These are phyloP conservation scores for Rosa lucieae DNA, from an alignment of 306 rosid genomes.

Conservation along the genomic window DNA sequence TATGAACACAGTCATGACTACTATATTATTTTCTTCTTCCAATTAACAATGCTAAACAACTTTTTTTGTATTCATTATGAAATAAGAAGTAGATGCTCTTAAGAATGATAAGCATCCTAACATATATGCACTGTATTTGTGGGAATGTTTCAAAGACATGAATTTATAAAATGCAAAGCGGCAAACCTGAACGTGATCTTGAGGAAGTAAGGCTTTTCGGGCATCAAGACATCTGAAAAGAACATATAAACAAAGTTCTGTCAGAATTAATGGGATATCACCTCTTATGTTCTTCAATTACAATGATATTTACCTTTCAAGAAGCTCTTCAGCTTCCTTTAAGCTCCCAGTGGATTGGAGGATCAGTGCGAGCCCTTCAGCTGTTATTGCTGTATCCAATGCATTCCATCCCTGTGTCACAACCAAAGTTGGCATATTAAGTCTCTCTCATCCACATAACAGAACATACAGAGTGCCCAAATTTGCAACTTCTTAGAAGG, in stretches of 20 bases:
- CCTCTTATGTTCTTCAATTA: neutral
- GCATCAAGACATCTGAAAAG: slow-evolving; percentile 65
- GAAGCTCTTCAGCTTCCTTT: slow-evolving; percentile 75
- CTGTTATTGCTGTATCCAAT: slow-evolving; percentile 67
- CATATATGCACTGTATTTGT: neutral
- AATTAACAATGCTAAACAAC: neutral
- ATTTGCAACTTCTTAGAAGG: neutral
- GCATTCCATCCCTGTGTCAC: slow-evolving; percentile 73
- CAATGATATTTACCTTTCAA: slow-evolving; percentile 59
- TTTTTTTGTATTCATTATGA: neutral
- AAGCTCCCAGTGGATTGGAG: slow-evolving; percentile 52
- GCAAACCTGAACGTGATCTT: slow-evolving; percentile 72
- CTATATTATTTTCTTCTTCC: too few relatives aligned
- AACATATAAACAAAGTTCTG: neutral
- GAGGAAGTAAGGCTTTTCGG: slow-evolving; percentile 62
- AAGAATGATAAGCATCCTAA: neutral
- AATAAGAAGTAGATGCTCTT: neutral
- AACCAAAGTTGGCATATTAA: too few relatives aligned
- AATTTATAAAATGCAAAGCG: neutral
- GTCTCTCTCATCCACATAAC: neutral
- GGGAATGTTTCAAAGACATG: slow-evolving; percentile 3
- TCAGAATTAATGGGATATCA: neutral
- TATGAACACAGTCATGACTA: neutral
- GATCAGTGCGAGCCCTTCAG: slow-evolving; percentile 74
- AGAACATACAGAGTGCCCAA: neutral